Percentiles rank a stretch among this genome's conserved stretches.
Conservation (phyloP, 2,329 filamentous ascomycete species). For the Penicillium polonicum region DNA sequence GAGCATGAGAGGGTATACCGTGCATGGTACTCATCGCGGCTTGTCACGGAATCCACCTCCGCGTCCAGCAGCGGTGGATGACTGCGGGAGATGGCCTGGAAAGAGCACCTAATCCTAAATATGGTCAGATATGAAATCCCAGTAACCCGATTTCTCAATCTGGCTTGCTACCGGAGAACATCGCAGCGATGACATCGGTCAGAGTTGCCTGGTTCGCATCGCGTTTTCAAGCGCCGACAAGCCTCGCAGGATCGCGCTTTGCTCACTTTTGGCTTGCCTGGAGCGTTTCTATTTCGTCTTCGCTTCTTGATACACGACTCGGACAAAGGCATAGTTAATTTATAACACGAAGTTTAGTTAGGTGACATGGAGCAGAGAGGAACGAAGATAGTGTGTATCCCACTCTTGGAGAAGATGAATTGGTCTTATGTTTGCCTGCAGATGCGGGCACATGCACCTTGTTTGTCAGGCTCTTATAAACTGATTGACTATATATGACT, state of each 20-base stretch:
- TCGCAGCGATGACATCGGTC: slow-evolving; percentile 19
- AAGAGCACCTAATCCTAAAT: background rate
- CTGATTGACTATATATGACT: background rate
- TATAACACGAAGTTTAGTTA: background rate
- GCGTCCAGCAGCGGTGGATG: background rate
- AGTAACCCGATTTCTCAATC: too few species aligned
- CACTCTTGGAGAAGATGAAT: background rate
- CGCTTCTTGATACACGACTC: background rate
- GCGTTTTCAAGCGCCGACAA: slow-evolving; percentile 1
- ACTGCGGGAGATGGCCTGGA: background rate
- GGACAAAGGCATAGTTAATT: background rate
- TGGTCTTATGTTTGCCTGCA: background rate
- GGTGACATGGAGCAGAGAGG: background rate
- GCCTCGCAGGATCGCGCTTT: background rate
- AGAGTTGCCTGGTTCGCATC: background rate
- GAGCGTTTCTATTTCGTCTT: background rate
- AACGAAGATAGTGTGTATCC: background rate
- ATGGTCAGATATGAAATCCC: background rate
- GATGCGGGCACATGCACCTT: background rate
- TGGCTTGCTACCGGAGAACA: slow-evolving; percentile 1
- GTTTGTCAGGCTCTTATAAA: background rate
- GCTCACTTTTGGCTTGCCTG: background rate
- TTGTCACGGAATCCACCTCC: background rate
- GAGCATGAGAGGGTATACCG: background rate
- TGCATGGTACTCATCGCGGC: background rate